Evolutionary conservation across 2,329 filamentous ascomycete species (phyloP).

Genomic region (Alternaria hordeiaustralica): DNA sequence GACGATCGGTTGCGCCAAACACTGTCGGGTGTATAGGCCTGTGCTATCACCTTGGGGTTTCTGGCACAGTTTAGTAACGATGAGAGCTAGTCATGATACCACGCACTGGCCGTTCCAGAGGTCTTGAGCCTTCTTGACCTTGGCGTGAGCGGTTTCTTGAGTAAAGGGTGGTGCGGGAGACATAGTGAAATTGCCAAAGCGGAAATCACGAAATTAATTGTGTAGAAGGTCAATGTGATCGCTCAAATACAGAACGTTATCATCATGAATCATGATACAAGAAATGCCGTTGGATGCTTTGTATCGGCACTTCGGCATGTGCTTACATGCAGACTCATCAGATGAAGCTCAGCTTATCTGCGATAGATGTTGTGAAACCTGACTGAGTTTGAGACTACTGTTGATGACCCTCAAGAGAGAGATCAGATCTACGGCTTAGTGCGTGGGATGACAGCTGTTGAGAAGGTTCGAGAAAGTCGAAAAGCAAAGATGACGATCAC

Average conservation of each 20-base stretch:
- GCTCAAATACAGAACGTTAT: not conserved
- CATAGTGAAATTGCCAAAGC: constrained; percentile 36
- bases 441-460: not conserved
- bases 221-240: not conserved
- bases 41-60: constrained; percentile 68
- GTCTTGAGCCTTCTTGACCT: constrained; percentile 85
- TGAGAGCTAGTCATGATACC: not conserved
- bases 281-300: not conserved
- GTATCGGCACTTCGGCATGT: constrained; percentile 16
- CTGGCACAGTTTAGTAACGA: constrained; percentile 49
- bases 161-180: constrained; percentile 74
- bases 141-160: constrained; percentile 71
- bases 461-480: not conserved
- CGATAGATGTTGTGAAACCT: not conserved
- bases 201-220: not conserved
- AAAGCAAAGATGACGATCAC: not conserved
- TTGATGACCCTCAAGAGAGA: not conserved
- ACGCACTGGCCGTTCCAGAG: constrained; percentile 78
- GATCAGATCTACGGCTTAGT: not conserved
- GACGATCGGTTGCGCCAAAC: constrained; percentile 80
- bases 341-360: not conserved
- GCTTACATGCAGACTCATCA: not conserved
- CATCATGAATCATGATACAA: not conserved
- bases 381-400: not conserved
- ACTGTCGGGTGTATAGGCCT: constrained; percentile 76